Base-by-base conservation (phyloP, 371 early-diverging fungal species). In the Actinomucor elegans region DNA sequence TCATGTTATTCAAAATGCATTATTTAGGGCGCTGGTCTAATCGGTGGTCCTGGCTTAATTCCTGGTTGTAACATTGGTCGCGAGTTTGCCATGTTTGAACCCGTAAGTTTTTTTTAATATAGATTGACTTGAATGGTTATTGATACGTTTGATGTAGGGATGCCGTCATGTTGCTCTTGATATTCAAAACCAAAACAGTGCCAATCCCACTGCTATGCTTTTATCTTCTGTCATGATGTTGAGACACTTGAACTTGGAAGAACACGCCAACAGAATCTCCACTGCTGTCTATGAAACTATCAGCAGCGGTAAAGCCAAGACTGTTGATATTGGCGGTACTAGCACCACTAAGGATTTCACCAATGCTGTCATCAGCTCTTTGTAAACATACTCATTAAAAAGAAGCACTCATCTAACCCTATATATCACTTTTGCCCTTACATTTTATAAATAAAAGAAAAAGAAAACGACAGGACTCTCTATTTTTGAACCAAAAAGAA, bases 41-140 rank as follows among this genome's bases (percentile, higher is more conserved):
- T 96, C 46, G 96, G 96, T 66, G 94, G 95, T 28, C 93, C 96
- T 8, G 98, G 94, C 66, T 79, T 94, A 56, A 87, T 95, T 57
- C 96, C 98, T 41, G 97, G 97, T 35, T 91, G 89, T 76, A 96
- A 94, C 87, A 87, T 96, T 77, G 98, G 98, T 58, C 86, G 92
- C 58, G 90, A 97, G 68, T 94, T 81, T 69, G 96, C 96, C 58
- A 89, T 97, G 61, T 97, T 97, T 61, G 97, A 97, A 79, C 94
- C 98, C 28, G 93, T 79, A 73, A 70, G 74, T 73, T 49, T 17
- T 34, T n/a, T n/a, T n/a, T 26, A 29, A 35, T 9, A 31, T 26
- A 18, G 14, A 34, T 2, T 24, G 6, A 18, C 4, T 18, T 21
- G 3, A 11, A 8, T 31, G 4, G 4, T n/a, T 7, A 27, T 37